Evolutionary conservation across 2,329 filamentous ascomycete species (phyloP), one percentile per base, ranked within the genome.

Genomic region (Pseudodiploospora longispora): DNA sequence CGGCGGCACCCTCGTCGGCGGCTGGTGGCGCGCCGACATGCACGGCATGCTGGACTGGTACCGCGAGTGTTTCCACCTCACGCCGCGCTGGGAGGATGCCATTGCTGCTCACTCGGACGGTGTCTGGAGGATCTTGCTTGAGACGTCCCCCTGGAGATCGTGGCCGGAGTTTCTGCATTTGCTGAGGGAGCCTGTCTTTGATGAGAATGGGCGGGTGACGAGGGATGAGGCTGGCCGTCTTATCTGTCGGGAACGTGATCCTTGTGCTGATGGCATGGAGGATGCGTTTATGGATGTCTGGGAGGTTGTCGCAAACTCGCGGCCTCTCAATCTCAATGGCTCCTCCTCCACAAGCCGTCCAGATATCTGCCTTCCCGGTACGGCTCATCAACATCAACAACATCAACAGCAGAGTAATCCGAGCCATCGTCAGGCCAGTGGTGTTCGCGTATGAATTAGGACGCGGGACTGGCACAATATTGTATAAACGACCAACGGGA

Each of bases 41-140:
- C 48, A 47, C 12, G 54, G 54, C 35, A 57, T 57, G 55, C 48
- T 61, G 35, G 41, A 47, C 44, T 61, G 55, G 57, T 61, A 58
- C 49, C 57, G 58, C 43, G 48, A 53, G 34, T 55, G 52, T 41
- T 40, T 55, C 39, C 40, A 49, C 31, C 42, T 55, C 47, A 52
- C 37, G 10, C 37, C 48, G 6, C 48, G 45, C 27, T 47, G 42
- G 27, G 38, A 51, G 5, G 47, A 53, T n/a, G 47, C 50, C 30
- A 30, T 48, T 6, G 45, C 51, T 12, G 55, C 51, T 10, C 52
- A 55, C 32, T 37, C 43, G 8, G 55, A 59, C 27, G 55, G 58
- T 28, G 41, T 55, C 10, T 61, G 57, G 58, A 43, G 42, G 9
- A 30, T 36, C 3, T 35, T 50, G 1, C 45, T 61, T 6, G 31